Base-by-base conservation (phyloP, 1,139 yeast genomes). In the Saccharomyces hybrid region DNA sequence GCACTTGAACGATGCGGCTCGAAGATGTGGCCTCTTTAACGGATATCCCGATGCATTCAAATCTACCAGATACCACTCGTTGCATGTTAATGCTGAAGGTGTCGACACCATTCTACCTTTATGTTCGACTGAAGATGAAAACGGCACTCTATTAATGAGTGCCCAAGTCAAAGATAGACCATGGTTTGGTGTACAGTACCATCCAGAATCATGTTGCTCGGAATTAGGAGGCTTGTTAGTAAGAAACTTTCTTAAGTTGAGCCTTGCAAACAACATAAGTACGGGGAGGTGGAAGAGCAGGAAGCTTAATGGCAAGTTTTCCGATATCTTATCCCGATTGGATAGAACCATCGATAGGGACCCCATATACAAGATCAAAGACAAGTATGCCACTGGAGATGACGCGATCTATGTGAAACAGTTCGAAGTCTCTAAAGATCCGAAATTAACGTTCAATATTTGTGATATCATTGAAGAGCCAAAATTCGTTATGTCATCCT, bases 151-250 rank as follows among this genome's bases (percentile, higher is more conserved):
- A 2, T 68, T 89, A 47, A 91, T 93, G 99, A 96, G 96, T 0
- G 95, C 80, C 0, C 79, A 73, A 63, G 93, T 88, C 64, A 62
- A 54, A 0, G 28, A 52, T 0, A 71, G 75, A 28, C 98, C 98
- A 0, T 87, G 86, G 71, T 91, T 78, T 71, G 99, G 96, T 0
- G 97, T 95, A 1, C 99, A 95, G 64, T 95, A 91, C 65, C 99
- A 95, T 65, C 99, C 99, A 0, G 99, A 95, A 66, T 89, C 97
- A 0, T 81, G 93, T 47, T 89, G 96, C 64, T 90, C 98, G 0
- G 73, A 76, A 11, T 66, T 73, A 52, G 99, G 99, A 1, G 75
- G 69, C 2, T 67, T 71, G 6, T 70, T 93, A 55, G 68, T 91
- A 2, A 60, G 63, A 24, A 87, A 86, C 65, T 93, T 93, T 67